Evolutionary conservation across 768 basidiomycete genomes (phyloP), one percentile per base, ranked within the genome.

Genomic region (Phylloporus sp.): DNA sequence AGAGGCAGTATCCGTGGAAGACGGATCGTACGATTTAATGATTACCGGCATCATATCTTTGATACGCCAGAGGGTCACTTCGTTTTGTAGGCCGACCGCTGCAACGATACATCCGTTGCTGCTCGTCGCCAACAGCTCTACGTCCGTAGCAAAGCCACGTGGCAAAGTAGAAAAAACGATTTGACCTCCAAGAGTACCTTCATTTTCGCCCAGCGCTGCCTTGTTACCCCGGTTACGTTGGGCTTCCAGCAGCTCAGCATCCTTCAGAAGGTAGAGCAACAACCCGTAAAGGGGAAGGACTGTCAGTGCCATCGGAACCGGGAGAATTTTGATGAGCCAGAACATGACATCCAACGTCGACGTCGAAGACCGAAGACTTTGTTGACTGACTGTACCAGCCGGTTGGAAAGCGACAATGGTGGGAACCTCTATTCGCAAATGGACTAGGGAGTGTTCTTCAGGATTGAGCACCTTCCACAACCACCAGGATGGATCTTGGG

Each of bases 211-310:
- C 5, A 71, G 66, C 9, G 67, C 58, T 8, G 66, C 57, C 53
- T 77, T 76, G 31, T 80, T 81, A 2, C 73, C 72, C 28, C 81
- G 77, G 62, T 86, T 78, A 35, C 86, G 77, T 61, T 94, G 91
- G 3, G 90, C 88, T 60, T 94, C 94, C 31, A 97, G 77, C 1
- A 94, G 80, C 52, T 99, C 94, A 0, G 91, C 83, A 57, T 95
- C 86, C 72, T 95, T 95, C 54, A 97, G 73, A 2, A 99, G 76
- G 64, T 94, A 94, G 10, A 91, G 75, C 8, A 95, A 74, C 11
- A 98, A 70, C 8, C 80, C 76, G 66, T 88, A 97, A 10, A 98
- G 75, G 4, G 79, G 68, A 23, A 78, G 71, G 7, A 87, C 89
- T 0, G 95, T 95, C 6, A 76, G 76, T 8, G 82, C 79, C 63